These are phyloP conservation scores for Amaranthus cruentus DNA, from an alignment of 148 eudicot genomes.

Conservation along the genomic window DNA sequence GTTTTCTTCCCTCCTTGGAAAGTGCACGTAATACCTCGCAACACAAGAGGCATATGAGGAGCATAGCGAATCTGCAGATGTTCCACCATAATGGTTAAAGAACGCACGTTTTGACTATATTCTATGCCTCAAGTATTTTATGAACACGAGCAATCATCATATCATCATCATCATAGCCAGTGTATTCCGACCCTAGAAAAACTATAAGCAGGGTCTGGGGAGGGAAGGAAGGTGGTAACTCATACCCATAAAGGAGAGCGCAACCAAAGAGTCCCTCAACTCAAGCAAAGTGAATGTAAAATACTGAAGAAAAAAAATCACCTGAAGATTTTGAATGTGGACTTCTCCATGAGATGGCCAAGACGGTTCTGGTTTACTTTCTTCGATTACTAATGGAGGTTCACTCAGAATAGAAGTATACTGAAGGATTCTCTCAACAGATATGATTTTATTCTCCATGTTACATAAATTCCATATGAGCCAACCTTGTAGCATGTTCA, in stretches of 20 bases:
- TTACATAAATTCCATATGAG: conserved; percentile 40
- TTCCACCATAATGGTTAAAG: not conserved
- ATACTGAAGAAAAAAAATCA: conserved; percentile 1
- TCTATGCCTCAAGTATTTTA: not conserved
- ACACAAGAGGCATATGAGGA: conserved; percentile 66
- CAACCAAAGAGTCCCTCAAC: not conserved
- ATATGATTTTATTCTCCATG: conserved; percentile 56
- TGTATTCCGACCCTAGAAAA: no score
- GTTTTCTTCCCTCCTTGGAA: conserved; percentile 58
- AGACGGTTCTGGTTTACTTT: conserved; percentile 31
- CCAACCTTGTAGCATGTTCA: conserved; percentile 38
- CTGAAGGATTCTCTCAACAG: conserved; percentile 64
- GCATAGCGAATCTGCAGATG: conserved; percentile 59
- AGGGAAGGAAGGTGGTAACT: no score
- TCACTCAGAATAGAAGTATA: conserved; percentile 45
- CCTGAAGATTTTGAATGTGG: conserved; percentile 41
- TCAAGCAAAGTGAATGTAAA: not conserved
- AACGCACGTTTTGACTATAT: not conserved
- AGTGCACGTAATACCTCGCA: conserved; percentile 61
- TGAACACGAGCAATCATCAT: not conserved
- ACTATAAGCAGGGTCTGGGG: no score
- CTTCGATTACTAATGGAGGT: conserved; percentile 51
- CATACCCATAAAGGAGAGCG: no score
- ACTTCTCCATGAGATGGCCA: conserved; percentile 60
- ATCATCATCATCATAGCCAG: no score